A percentile compares a stretch with the other conserved stretches of the same genome.
phyloP scores from a whole-genome alignment of 768 basidiomycete genomes.

The Psilocybe tampanensis region DNA sequence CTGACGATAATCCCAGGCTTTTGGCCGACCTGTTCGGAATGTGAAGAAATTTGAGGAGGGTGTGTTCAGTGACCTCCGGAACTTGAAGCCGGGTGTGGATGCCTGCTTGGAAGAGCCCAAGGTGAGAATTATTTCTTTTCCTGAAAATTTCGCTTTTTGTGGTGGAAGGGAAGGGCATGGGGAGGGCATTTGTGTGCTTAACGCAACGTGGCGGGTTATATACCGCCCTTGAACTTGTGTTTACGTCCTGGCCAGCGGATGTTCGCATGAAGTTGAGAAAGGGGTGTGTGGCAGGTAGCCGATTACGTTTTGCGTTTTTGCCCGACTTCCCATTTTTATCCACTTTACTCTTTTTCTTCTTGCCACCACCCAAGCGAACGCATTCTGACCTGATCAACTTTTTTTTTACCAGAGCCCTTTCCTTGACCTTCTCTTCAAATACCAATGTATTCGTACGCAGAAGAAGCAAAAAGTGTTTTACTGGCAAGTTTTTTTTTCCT shows the following conservation, averaged over 20 bases:
- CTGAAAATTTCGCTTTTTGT: background rate
- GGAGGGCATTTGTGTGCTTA: background rate
- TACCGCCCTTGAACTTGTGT: background rate
- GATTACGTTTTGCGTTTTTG: background rate
- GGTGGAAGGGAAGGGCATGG: background rate
- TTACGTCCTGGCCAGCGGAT: background rate
- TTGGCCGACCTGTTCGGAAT: slow-evolving; percentile 86
- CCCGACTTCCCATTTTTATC: background rate
- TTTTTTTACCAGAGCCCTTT: slow-evolving; percentile 71
- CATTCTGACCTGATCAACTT: background rate
- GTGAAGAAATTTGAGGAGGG: slow-evolving; percentile 99
- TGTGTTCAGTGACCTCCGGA: slow-evolving; percentile 90
- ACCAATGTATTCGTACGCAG: slow-evolving; percentile 95
- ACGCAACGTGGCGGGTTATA: background rate
- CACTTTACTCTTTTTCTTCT: slow-evolving; percentile 13
- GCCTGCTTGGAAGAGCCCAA: slow-evolving; percentile 97
- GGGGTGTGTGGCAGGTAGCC: background rate
- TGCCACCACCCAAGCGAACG: background rate
- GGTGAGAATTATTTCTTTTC: slow-evolving; percentile 42
- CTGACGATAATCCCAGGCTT: slow-evolving; percentile 46
- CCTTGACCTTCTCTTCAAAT: slow-evolving; percentile 92
- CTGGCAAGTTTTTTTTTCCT: slow-evolving; percentile 57
- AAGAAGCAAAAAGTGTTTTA: slow-evolving; percentile 99
- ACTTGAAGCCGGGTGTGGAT: slow-evolving; percentile 91
- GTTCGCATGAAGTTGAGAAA: background rate